phyloP scores from a whole-genome alignment of 2,329 filamentous ascomycete genomes.

The Fusarium proliferatum region DNA sequence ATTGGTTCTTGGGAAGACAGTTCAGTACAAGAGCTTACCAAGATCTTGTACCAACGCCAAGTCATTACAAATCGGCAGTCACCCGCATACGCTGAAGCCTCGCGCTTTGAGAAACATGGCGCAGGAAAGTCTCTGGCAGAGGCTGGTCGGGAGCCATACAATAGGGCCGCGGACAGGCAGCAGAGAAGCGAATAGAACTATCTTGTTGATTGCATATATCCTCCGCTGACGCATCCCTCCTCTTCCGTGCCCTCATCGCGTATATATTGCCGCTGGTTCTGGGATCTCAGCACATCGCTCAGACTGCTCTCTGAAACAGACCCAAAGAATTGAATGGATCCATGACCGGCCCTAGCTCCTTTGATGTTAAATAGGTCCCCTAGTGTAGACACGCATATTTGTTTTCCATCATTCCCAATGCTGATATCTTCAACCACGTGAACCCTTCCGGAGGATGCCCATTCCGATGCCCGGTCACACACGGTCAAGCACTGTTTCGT shows the following conservation, averaged over 20 bases:
- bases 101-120: slow-evolving; percentile 10
- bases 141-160: neutral
- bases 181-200: neutral
- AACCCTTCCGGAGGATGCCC: slow-evolving; percentile 19
- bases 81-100: neutral
- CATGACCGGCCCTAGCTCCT: slow-evolving; percentile 13
- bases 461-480: slow-evolving; percentile 14
- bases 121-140: neutral
- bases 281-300: neutral
- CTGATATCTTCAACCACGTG: slow-evolving; percentile 36
- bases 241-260: neutral
- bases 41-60: slow-evolving; percentile 10
- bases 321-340: slow-evolving; percentile 7
- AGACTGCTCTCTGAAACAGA: slow-evolving; percentile 11
- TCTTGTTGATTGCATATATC: neutral
- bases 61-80: neutral
- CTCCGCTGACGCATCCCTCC: neutral
- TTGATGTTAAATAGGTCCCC: slow-evolving; percentile 34
- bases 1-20: slow-evolving; percentile 29
- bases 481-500: slow-evolving; percentile 20
- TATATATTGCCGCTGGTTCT: neutral
- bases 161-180: neutral
- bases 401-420: slow-evolving; percentile 21
- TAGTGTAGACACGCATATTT: slow-evolving; percentile 32
- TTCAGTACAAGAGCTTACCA: slow-evolving; percentile 10